Conservation (phyloP, 225 moss, liverwort and hornwort species). For the Pseudoscleropodium purum region DNA sequence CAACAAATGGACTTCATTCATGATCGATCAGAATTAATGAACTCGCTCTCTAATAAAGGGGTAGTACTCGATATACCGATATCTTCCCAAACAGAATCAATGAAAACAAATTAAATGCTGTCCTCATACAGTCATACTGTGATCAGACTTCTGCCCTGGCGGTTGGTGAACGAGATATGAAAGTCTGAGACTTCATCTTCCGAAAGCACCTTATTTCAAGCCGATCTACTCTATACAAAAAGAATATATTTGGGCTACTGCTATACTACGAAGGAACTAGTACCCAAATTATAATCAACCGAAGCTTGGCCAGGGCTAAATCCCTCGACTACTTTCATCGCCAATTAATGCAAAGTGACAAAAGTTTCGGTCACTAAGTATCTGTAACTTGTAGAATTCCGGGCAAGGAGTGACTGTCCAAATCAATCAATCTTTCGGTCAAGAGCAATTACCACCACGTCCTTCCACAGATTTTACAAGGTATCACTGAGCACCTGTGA, state of each 20-base stretch:
- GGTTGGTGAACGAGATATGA: not conserved
- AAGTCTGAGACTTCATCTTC: not conserved
- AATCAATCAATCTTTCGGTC: not conserved
- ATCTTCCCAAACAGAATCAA: not conserved
- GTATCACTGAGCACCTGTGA: not conserved
- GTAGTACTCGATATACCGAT: not conserved
- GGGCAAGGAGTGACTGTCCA: not conserved
- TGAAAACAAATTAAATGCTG: not conserved
- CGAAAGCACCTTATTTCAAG: not conserved
- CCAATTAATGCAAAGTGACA: not conserved
- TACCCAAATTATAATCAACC: not conserved
- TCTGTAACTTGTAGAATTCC: not conserved
- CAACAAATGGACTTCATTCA: not conserved
- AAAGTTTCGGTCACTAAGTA: not conserved
- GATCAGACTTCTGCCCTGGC: not conserved
- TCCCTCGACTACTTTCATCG: not conserved
- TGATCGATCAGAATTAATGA: not conserved
- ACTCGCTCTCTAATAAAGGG: not conserved
- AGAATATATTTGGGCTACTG: not conserved
- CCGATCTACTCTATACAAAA: not conserved
- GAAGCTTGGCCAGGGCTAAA: not conserved
- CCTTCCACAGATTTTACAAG: not conserved
- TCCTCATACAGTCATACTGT: not conserved
- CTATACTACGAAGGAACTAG: not conserved
- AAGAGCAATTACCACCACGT: not conserved